These are phyloP conservation scores for Mytilinidion resinicola DNA, from an alignment of 495 filamentous ascomycete species.

Conservation along the genomic window DNA sequence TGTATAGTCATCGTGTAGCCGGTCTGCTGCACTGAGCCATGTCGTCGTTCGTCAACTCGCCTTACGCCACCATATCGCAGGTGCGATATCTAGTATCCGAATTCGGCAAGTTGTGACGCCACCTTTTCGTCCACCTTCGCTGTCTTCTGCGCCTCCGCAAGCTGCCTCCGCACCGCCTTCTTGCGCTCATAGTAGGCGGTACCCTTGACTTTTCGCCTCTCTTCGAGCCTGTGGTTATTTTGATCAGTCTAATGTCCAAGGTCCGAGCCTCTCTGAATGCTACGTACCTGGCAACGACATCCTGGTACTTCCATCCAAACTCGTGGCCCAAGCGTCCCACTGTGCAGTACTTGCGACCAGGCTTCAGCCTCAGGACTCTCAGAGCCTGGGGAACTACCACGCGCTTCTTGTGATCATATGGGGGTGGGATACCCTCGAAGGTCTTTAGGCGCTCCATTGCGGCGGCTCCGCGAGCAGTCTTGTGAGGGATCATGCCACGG, in stretches of 20 bases:
- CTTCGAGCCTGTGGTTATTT: slow-evolving; percentile 70
- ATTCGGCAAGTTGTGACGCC: slow-evolving; percentile 63
- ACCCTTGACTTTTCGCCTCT: slow-evolving; percentile 98
- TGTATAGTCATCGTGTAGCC: slow-evolving; percentile 21
- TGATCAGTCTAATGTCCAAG: slow-evolving; percentile 21
- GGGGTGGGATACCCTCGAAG: slow-evolving; percentile 98
- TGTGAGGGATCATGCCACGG: slow-evolving; percentile 99
- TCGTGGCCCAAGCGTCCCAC: slow-evolving; percentile 96
- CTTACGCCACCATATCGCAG: slow-evolving; percentile 3
- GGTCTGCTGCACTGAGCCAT: slow-evolving; percentile 22
- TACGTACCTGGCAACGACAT: slow-evolving; percentile 91
- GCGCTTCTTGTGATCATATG: slow-evolving; percentile 99
- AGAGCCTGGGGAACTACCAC: slow-evolving; percentile 98
- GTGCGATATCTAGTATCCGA: slow-evolving; percentile 55
- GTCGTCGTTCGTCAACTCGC: slow-evolving; percentile 14
- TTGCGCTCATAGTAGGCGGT: slow-evolving; percentile 99
- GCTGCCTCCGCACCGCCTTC: slow-evolving; percentile 85
- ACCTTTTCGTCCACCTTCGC: slow-evolving; percentile 74
- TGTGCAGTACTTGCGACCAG: slow-evolving; percentile 98
- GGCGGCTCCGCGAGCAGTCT: slow-evolving; percentile 93
- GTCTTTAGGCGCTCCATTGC: slow-evolving; percentile 97
- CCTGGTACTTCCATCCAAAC: slow-evolving; percentile 99
- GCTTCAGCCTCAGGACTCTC: slow-evolving; percentile 87
- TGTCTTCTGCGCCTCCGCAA: slow-evolving; percentile 84
- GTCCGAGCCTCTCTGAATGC: background rate